Evolutionary conservation across 2,329 filamentous ascomycete species (phyloP), one percentile per base, ranked within the genome.

Genomic region (Cladorrhinum sp.): DNA sequence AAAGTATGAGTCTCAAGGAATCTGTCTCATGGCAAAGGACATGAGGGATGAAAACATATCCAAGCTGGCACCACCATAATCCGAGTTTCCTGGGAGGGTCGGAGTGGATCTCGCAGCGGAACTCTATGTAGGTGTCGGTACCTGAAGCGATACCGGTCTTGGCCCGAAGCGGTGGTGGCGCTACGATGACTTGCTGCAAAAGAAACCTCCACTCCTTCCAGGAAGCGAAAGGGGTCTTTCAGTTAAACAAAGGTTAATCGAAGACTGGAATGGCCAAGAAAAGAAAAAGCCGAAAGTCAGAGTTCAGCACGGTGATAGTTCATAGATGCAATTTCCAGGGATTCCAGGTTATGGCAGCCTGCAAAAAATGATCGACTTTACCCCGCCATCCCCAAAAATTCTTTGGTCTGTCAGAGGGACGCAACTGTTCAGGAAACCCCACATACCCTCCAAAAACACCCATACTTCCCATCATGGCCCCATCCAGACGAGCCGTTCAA

Each of bases 401-500:
- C 9, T 51, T 13, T 7, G 27, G n/a, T 22, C 24, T 22, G 51
- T 41, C 38, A 27, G 29, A 18, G 22, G 10, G 29, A 38, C n/a
- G 25, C 20, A 52, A 38, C 49, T 56, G 20, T 36, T 27, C 9
- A 9, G 10, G 25, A 29, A 56, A 48, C 38, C n/a, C 38, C 41
- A 45, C 41, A 7, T 32, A 3, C 53, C 20, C 51, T 5, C 27
- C 18, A 59, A 1, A 10, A 25, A 29, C 12, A 13, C 24, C 18
- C 24, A 6, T 29, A 18, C 27, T 20, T 45, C 18, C 38, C 61
- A 61, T 23, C 52, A 93, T 93, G 90, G 85, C 32, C 7, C 32
- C 81, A 24, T 86, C 90, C 60, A 93, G 92, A 77, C 87, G 92
- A 52, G 88, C 86, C 67, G 78, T 95, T 58, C 84, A 89, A 60